Evolutionary conservation across 371 early-diverging fungal genomes (phyloP), one percentile per base, ranked within the genome.

Genomic region (Rhizopus microsporus): DNA sequence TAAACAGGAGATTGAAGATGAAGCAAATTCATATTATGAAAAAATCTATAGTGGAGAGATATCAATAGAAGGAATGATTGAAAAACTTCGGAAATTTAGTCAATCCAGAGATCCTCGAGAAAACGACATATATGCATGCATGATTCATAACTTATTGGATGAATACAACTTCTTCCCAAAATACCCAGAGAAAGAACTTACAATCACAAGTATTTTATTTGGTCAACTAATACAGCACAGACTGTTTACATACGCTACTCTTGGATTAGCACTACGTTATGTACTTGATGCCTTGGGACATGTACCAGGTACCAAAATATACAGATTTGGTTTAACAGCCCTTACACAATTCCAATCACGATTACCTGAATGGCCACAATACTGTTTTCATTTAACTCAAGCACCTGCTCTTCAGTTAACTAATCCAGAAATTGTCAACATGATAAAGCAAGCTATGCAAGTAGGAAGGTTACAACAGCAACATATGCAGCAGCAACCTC

Each of bases 101-200:
- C 78, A 73, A n/a, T 90, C 93, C 7, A 57, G 75, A 17, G 81
- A 82, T 53, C 63, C 75, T 13, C 77, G 88, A 16, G 92, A 93
- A 45, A 86, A 85, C 67, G 88, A 92, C 33, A 73, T 91, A 8
- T 94, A 81, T 71, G 84, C 82, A 9, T 92, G 90, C 69, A 92
- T 93, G 86, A 85, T 93, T 34, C 88, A 89, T 68, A 88, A 88
- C 52, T 75, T 94, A 10, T 88, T 98, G 66, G 98, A 97, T 59
- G 98, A 98, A 69, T 96, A 93, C 71, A 86, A 88, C 40, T 97
- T 93, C 65, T 95, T 97, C 57, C 80, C 90, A 7, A 89, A 92
- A 63, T 98, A 97, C 68, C 98, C 97, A 2, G 96, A 94, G 42
- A 90, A 90, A 62, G 92, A 95, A 67, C 79, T 97, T n/a, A 72